Conservation (phyloP, 176 grass and related monocot species). For the Miscanthus lutarioriparius region DNA sequence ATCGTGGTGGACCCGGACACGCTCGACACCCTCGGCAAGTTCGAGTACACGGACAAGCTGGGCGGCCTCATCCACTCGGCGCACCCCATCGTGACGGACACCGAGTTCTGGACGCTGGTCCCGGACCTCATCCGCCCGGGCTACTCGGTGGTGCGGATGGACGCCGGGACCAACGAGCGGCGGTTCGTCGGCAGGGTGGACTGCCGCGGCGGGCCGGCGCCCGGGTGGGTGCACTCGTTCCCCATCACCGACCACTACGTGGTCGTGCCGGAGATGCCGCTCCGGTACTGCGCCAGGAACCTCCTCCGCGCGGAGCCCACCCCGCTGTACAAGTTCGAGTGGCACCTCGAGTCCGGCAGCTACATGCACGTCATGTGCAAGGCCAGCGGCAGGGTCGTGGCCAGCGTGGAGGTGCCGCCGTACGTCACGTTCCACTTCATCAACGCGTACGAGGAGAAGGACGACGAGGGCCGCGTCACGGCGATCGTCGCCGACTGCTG, state of each 20-base stretch:
- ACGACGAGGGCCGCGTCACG: slow-evolving; percentile 73
- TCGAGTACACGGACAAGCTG: slow-evolving; percentile 74
- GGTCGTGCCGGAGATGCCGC: slow-evolving; percentile 94
- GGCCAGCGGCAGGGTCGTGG: slow-evolving; percentile 84
- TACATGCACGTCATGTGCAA: slow-evolving; percentile 99
- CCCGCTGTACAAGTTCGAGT: slow-evolving; percentile 98
- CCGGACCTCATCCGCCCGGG: slow-evolving; percentile 84
- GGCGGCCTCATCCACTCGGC: slow-evolving; percentile 89
- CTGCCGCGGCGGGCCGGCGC: slow-evolving; percentile 82
- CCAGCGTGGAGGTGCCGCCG: slow-evolving; percentile 93
- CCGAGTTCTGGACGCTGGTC: slow-evolving; percentile 84
- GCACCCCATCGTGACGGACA: slow-evolving; percentile 80
- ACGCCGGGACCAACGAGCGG: slow-evolving; percentile 76
- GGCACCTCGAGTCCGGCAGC: slow-evolving; percentile 74
- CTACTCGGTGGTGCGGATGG: slow-evolving; percentile 75
- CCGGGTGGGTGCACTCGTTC: slow-evolving; percentile 99
- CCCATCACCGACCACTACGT: slow-evolving; percentile 86
- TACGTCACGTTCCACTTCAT: slow-evolving; percentile 98
- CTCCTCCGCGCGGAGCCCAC: slow-evolving; percentile 92
- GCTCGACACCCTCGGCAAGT: slow-evolving; percentile 82
- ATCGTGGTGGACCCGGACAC: slow-evolving; percentile 89
- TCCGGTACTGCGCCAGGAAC: slow-evolving; percentile 87
- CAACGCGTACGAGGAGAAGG: slow-evolving; percentile 93
- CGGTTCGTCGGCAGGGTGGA: slow-evolving; percentile 74
- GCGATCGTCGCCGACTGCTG: slow-evolving; percentile 91